Conservation (phyloP, 441 rosid species). For the Lagerstroemia fauriei region DNA sequence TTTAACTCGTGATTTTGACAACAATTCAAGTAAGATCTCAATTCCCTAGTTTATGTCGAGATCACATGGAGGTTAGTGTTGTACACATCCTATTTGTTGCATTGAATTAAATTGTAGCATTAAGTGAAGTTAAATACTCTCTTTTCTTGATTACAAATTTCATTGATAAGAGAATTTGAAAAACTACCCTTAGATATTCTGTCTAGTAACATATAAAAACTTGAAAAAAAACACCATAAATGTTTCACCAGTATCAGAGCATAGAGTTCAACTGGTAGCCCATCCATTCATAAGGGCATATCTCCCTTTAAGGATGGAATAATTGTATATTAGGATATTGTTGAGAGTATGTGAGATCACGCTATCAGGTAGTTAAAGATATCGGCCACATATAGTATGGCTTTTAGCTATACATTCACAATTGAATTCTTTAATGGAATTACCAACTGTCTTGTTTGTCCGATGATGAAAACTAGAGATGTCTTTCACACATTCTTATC, state of each 20-base stretch:
- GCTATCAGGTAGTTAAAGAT: constrained; percentile 63
- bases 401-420: neutral
- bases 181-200: neutral
- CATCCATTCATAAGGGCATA: constrained; percentile 52
- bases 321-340: constrained; percentile 93
- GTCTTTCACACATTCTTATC: neutral
- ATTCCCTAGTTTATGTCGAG: constrained; percentile 78
- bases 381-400: neutral
- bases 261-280: constrained; percentile 14
- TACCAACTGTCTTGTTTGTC: neutral
- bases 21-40: constrained; percentile 78
- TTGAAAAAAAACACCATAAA: neutral
- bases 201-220: neutral
- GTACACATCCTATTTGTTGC: constrained; percentile 1
- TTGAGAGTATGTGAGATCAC: constrained; percentile 95
- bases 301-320: constrained; percentile 91
- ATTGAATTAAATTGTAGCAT: neutral
- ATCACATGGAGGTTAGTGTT: constrained; percentile 83
- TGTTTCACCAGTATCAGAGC: neutral
- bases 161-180: neutral
- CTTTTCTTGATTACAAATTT: neutral
- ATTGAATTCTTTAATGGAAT: neutral
- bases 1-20: too few species aligned
- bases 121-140: neutral
- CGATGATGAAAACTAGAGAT: neutral